Evolutionary conservation across 768 basidiomycete species (phyloP).

Genomic region (Naganishia vaughanmartiniae): DNA sequence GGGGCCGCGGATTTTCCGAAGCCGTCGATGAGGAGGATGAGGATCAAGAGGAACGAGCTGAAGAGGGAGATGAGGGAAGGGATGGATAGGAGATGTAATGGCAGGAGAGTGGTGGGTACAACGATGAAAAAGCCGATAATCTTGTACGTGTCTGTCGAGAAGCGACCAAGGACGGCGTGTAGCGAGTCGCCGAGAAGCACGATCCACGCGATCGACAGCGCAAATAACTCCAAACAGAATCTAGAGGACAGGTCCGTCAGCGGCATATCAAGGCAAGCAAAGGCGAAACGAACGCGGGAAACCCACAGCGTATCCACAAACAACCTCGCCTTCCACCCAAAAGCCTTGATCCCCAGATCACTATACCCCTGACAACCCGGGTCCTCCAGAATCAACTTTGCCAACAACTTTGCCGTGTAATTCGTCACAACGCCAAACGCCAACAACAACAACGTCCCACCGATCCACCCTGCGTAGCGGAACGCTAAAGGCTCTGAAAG

Average conservation of each 20-base stretch:
- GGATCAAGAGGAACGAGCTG: constrained; percentile 70
- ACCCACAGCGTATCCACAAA: constrained; percentile 46
- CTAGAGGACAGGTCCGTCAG: constrained; percentile 58
- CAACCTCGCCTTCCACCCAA: constrained; percentile 68
- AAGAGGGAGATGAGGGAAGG: constrained; percentile 74
- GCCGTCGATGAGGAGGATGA: constrained; percentile 79
- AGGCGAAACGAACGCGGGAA: neutral
- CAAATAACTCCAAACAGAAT: constrained; percentile 84
- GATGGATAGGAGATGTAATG: constrained; percentile 79
- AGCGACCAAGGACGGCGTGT: constrained; percentile 66
- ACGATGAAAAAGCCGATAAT: constrained; percentile 67
- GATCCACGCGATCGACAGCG: constrained; percentile 79
- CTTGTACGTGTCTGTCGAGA: constrained; percentile 73
- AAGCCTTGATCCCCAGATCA: constrained; percentile 84
- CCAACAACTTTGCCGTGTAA: constrained; percentile 91
- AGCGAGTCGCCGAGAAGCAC: constrained; percentile 85
- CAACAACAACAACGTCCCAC: constrained; percentile 69
- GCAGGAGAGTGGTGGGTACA: constrained; percentile 79
- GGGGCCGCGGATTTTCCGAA: constrained; percentile 68
- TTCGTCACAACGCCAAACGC: constrained; percentile 77
- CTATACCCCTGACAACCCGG: constrained; percentile 73
- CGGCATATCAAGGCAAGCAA: no score
- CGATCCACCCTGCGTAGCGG: constrained; percentile 83
- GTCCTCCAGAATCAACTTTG: constrained; percentile 69
- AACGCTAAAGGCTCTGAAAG: constrained; percentile 87